phyloP scores from a whole-genome alignment of 2,329 filamentous ascomycete genomes.

The Stachybotrys chlorohalonatus region DNA sequence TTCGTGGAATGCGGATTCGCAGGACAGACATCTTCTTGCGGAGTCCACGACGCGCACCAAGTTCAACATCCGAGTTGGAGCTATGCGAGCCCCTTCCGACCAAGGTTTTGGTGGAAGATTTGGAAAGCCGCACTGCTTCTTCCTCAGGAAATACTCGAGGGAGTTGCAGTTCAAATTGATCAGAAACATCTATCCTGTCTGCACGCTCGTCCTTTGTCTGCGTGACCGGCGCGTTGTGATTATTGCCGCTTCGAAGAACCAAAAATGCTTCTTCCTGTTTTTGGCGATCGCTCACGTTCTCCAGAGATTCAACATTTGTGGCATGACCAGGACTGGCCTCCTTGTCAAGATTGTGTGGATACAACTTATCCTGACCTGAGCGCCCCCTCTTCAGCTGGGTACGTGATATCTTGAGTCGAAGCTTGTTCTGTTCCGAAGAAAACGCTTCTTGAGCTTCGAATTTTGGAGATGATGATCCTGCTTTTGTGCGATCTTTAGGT shows the following conservation, averaged over 20 bases:
- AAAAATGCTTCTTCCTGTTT: too few species aligned
- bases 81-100: slow-evolving; percentile 6
- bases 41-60: slow-evolving; percentile 6
- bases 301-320: neutral
- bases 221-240: neutral
- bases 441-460: slow-evolving; percentile 16
- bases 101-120: slow-evolving; percentile 4
- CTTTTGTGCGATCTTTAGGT: neutral
- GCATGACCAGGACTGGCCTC: neutral
- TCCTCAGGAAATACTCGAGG: slow-evolving; percentile 13
- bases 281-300: neutral
- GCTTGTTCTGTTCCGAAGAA: slow-evolving; percentile 6
- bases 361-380: slow-evolving; percentile 2
- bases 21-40: slow-evolving; percentile 21
- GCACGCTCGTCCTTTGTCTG: neutral
- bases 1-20: slow-evolving; percentile 11
- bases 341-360: neutral
- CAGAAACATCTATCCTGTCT: slow-evolving; percentile 14
- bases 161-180: slow-evolving; percentile 25
- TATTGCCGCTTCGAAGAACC: neutral
- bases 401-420: slow-evolving; percentile 24
- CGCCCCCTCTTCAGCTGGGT: slow-evolving; percentile 14
- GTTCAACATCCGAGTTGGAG: slow-evolving; percentile 2
- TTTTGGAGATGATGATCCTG: neutral
- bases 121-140: slow-evolving; percentile 3